Conservation (phyloP, 352 stramenopile species). For the Globisporangium iwayamae region DNA sequence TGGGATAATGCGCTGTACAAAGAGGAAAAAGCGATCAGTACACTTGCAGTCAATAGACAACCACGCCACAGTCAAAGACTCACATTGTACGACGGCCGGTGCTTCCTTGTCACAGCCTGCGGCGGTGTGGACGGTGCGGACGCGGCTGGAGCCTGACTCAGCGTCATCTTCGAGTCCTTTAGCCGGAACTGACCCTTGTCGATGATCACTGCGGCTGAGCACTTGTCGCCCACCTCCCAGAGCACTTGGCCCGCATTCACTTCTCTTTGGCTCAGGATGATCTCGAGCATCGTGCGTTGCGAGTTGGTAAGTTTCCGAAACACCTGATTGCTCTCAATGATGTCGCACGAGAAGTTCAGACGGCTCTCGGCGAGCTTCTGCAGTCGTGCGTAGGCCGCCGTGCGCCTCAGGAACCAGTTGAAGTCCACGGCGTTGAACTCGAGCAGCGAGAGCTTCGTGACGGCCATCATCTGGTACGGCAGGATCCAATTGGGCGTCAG, state of each 20-base stretch:
- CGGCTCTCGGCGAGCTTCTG: conserved; percentile 68
- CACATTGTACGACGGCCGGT: conserved; percentile 56
- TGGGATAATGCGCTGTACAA: conserved; percentile 46
- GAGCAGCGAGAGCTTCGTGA: conserved; percentile 66
- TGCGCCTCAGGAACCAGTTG: conserved; percentile 82
- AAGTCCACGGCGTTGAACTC: conserved; percentile 83
- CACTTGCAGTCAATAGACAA: too few species aligned
- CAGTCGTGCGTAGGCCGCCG: conserved; percentile 63
- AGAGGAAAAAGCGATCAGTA: conserved; percentile 12
- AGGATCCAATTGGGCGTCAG: conserved; percentile 64
- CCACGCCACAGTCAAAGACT: conserved; percentile 6
- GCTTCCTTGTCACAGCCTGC: conserved; percentile 30
- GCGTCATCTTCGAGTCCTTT: conserved; percentile 42
- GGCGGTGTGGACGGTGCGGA: conserved; percentile 15
- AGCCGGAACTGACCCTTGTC: conserved; percentile 74
- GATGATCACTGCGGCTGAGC: conserved; percentile 66
- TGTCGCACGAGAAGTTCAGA: conserved; percentile 79
- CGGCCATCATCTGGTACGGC: conserved; percentile 61
- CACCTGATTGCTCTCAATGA: conserved; percentile 76
- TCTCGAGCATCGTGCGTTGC: conserved; percentile 87
- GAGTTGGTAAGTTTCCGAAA: conserved; percentile 75
- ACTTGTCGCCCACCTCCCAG: conserved; percentile 70
- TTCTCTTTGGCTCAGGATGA: conserved; percentile 56
- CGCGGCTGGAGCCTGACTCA: background rate
- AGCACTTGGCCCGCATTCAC: conserved; percentile 66